These are phyloP conservation scores for Alternaria tenuissima DNA, from an alignment of 2,329 filamentous ascomycete species.

Conservation along the genomic window DNA sequence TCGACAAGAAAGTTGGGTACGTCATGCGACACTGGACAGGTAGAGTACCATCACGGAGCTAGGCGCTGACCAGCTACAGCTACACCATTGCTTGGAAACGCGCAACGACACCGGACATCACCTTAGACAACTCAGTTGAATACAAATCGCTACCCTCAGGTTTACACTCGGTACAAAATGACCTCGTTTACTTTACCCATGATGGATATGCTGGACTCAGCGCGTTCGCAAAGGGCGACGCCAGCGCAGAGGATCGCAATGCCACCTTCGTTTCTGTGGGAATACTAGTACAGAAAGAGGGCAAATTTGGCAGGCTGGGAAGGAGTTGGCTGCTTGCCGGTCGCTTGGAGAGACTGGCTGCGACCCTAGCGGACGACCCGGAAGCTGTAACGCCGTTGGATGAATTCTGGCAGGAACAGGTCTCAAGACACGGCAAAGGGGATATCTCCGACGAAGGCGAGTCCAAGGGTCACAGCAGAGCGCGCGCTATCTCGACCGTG, in stretches of 20 bases:
- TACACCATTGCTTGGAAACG: constrained; percentile 90
- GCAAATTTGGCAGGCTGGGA: constrained; percentile 76
- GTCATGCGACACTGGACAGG: constrained; percentile 24
- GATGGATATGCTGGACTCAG: constrained; percentile 84
- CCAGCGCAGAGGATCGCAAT: constrained; percentile 80
- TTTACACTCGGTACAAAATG: constrained; percentile 84
- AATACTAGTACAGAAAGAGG: constrained; percentile 81
- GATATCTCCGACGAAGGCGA: background rate
- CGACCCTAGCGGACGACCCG: constrained; percentile 68
- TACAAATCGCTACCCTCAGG: constrained; percentile 97
- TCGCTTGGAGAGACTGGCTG: constrained; percentile 75
- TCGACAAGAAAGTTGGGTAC: constrained; percentile 90
- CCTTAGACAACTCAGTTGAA: constrained; percentile 87
- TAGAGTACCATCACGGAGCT: constrained; percentile 3
- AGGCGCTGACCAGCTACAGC: constrained; percentile 49
- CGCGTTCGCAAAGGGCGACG: constrained; percentile 86
- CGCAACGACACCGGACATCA: constrained; percentile 70
- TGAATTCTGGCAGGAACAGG: constrained; percentile 78
- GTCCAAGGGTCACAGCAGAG: constrained; percentile 36
- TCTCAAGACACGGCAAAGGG: constrained; percentile 9
- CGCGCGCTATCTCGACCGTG: constrained; percentile 59
- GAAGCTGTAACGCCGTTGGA: constrained; percentile 72
- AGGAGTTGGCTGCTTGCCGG: constrained; percentile 89
- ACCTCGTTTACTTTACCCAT: constrained; percentile 93
- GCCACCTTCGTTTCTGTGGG: constrained; percentile 94